Conservation (phyloP, 2,329 filamentous ascomycete genomes). For the Xylariaceae sp. region DNA sequence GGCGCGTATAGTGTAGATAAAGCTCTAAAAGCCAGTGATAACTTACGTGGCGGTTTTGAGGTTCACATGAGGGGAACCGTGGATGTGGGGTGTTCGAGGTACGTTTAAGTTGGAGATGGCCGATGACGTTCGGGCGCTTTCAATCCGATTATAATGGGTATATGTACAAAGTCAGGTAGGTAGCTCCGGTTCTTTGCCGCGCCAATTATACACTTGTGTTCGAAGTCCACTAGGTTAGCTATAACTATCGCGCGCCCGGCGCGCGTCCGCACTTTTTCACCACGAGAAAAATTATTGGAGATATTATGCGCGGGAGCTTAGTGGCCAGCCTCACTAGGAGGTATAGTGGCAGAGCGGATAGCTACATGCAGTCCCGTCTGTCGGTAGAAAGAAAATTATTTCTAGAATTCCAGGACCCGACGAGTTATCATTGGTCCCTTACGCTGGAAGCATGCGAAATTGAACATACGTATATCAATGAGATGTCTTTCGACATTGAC, state of each 20-base stretch:
- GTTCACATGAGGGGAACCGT: constrained; percentile 14
- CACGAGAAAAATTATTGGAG: not conserved
- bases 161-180: no score
- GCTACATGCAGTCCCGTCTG: no score
- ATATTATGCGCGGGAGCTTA: not conserved
- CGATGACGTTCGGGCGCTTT: constrained; percentile 27
- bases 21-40: constrained; percentile 10
- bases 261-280: not conserved
- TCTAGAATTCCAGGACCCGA: no score
- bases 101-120: constrained; percentile 10
- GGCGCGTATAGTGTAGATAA: constrained; percentile 13
- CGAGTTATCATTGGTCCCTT: no score
- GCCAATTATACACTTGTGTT: constrained; percentile 16
- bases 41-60: not conserved
- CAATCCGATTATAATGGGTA: constrained; percentile 26
- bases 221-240: not conserved
- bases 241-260: constrained; percentile 18
- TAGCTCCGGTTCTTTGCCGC: constrained; percentile 20
- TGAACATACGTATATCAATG: not conserved
- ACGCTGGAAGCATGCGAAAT: not conserved
- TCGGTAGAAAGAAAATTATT: no score
- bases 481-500: not conserved
- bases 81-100: constrained; percentile 17
- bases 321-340: no score
- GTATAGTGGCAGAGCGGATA: no score